phyloP scores from a whole-genome alignment of 2,329 filamentous ascomycete species.

The Juglanconis oblonga region DNA sequence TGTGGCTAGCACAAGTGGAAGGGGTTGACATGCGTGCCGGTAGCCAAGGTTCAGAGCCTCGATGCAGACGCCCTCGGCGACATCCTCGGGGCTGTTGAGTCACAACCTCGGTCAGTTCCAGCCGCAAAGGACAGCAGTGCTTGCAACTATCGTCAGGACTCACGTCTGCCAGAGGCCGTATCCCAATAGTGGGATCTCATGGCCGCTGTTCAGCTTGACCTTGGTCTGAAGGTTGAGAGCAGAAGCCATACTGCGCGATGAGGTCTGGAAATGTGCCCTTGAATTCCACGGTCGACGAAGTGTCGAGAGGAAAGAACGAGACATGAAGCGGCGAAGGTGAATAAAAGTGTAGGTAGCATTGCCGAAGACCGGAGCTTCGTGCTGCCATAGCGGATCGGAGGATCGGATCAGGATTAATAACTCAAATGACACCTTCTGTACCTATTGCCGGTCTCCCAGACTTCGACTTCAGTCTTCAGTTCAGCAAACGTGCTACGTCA shows the following conservation, averaged over 20 bases:
- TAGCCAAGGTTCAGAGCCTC: constrained; percentile 51
- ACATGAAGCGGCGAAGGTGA: background rate
- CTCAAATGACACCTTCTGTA: too few relatives aligned
- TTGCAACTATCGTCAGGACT: constrained; percentile 20
- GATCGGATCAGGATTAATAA: too few relatives aligned
- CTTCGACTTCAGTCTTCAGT: too few relatives aligned
- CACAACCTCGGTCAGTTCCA: background rate
- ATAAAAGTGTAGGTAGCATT: too few relatives aligned
- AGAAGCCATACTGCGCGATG: constrained; percentile 39
- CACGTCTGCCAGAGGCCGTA: constrained; percentile 57
- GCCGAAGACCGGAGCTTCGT: background rate
- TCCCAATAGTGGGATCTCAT: constrained; percentile 50
- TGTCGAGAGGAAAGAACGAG: background rate
- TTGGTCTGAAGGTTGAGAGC: constrained; percentile 43
- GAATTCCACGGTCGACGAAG: background rate
- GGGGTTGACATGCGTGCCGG: constrained; percentile 42
- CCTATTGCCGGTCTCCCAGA: too few relatives aligned
- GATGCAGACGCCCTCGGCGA: constrained; percentile 36
- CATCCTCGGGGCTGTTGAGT: constrained; percentile 30
- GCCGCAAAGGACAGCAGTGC: background rate
- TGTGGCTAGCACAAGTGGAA: background rate
- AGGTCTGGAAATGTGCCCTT: background rate
- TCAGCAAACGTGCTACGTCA: too few relatives aligned
- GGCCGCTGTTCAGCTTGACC: constrained; percentile 53
- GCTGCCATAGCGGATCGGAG: too few relatives aligned